Evolutionary conservation across 352 stramenopile genomes (phyloP), one percentile per base, ranked within the genome.

Genomic region (Thalassiosira mediterranea): DNA sequence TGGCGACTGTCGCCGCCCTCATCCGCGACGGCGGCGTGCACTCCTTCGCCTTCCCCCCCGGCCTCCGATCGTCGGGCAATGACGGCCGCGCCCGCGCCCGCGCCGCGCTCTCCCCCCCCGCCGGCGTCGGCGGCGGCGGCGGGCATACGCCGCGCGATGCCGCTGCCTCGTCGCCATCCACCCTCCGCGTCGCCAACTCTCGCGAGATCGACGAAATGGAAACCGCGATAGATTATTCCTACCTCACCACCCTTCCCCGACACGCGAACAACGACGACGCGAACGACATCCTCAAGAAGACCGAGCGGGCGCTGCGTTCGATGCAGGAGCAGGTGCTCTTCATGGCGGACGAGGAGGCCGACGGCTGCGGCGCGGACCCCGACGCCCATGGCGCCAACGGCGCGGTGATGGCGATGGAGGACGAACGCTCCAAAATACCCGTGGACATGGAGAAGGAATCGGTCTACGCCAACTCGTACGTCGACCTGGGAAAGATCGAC

Each of bases 401-500:
- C n/a, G n/a, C n/a, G n/a, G n/a, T n/a, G 40, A 40, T 42, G 54
- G 47, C 52, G 3, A 73, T 32, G 21, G 47, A 57, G 31, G 21
- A 42, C 19, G 34, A 42, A 26, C n/a, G n/a, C n/a, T n/a, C n/a
- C n/a, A 31, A 48, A 28, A 62, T 69, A 10, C 57, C 63, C 15
- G 15, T 64, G 2, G 10, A 74, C 42, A 46, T 49, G 1, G 17
- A 64, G n/a, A 44, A 86, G 47, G 81, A 90, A 73, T 70, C 53
- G 17, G 79, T 94, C 21, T 93, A 86, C 79, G 88, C 88, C 42
- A 94, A 94, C 58, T 84, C 76, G 0, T 92, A 94, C 59, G 82
- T 92, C 0, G 88, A 94, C 73, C 57, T 94, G 1, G 83, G 85
- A 23, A 91, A 93, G 46, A 74, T 94, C 29, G 78, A 91, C 49